phyloP scores from a whole-genome alignment of 371 early-diverging fungal genomes.

The Mucor mucedo region DNA sequence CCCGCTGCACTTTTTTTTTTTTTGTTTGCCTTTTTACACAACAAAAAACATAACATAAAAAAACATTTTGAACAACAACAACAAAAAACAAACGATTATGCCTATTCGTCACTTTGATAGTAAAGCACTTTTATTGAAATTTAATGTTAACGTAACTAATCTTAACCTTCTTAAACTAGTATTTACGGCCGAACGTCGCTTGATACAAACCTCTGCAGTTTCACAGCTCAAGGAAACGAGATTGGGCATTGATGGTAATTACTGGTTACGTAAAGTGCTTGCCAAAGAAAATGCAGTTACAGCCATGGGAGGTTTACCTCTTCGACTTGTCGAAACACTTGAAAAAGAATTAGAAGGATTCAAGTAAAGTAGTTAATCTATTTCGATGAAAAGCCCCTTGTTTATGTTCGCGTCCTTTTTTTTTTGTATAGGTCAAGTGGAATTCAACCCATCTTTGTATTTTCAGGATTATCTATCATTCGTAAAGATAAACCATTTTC shows the following conservation, averaged over 20 bases:
- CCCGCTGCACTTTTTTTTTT: background rate
- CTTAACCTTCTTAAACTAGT: constrained; percentile 39
- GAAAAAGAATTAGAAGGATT: constrained; percentile 69
- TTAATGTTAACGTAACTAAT: background rate
- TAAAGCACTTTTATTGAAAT: constrained; percentile 25
- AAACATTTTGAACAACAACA: background rate
- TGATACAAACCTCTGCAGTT: constrained; percentile 65
- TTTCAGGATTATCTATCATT: constrained; percentile 72
- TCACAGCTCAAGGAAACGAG: constrained; percentile 66
- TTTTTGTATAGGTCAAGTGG: constrained; percentile 45
- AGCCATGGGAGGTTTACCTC: constrained; percentile 80
- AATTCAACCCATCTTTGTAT: constrained; percentile 81
- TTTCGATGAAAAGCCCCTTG: background rate
- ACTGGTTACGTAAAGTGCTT: constrained; percentile 74
- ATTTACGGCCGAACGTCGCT: constrained; percentile 65
- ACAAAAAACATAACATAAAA: background rate
- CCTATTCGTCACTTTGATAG: constrained; percentile 68
- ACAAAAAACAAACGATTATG: constrained; percentile 36
- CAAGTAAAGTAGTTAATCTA: constrained; percentile 44
- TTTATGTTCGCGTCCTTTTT: background rate
- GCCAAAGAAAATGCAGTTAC: constrained; percentile 62
- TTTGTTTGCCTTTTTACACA: background rate
- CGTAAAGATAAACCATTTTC: constrained; percentile 77
- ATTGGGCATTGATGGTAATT: constrained; percentile 79
- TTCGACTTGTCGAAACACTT: constrained; percentile 62